A percentile compares a stretch with the other conserved stretches of the same genome.
Evolutionary conservation across 2,329 filamentous ascomycete genomes (phyloP).

Genomic region (Trichoderma sp.): DNA sequence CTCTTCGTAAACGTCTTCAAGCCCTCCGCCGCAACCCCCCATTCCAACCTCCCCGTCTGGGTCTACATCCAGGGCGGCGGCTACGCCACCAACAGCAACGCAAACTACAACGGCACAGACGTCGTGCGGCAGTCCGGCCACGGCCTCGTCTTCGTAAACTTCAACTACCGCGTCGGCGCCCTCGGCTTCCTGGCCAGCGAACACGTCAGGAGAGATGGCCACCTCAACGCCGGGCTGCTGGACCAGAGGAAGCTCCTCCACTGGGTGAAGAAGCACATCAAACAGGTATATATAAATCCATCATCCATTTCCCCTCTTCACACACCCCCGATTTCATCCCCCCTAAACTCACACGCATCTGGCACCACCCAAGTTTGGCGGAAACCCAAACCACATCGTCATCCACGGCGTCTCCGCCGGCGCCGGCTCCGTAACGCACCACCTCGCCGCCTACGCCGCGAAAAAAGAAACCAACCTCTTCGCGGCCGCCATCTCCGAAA

Average conservation of each 20-base stretch:
- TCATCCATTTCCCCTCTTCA: neutral
- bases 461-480: constrained; percentile 49
- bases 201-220: constrained; percentile 55
- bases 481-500: constrained; percentile 50
- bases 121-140: constrained; percentile 49
- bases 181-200: constrained; percentile 65
- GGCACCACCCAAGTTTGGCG: constrained; percentile 50
- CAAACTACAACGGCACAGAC: constrained; percentile 54
- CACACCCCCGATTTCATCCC: too few species aligned
- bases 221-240: constrained; percentile 64
- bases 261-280: constrained; percentile 65
- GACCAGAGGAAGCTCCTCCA: constrained; percentile 63
- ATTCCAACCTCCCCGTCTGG: constrained; percentile 44
- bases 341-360: too few species aligned
- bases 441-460: constrained; percentile 52
- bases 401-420: constrained; percentile 65
- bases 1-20: constrained; percentile 54
- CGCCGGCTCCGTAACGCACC: constrained; percentile 59
- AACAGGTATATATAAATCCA: constrained; percentile 39
- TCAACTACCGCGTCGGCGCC: constrained; percentile 65
- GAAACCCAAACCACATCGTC: constrained; percentile 60
- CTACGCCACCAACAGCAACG: constrained; percentile 52
- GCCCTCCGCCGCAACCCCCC: constrained; percentile 39
- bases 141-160: constrained; percentile 59
- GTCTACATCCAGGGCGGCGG: constrained; percentile 52